These are phyloP conservation scores for Malbranchea zuffiana DNA, from an alignment of 2,329 filamentous ascomycete genomes.

Conservation along the genomic window DNA sequence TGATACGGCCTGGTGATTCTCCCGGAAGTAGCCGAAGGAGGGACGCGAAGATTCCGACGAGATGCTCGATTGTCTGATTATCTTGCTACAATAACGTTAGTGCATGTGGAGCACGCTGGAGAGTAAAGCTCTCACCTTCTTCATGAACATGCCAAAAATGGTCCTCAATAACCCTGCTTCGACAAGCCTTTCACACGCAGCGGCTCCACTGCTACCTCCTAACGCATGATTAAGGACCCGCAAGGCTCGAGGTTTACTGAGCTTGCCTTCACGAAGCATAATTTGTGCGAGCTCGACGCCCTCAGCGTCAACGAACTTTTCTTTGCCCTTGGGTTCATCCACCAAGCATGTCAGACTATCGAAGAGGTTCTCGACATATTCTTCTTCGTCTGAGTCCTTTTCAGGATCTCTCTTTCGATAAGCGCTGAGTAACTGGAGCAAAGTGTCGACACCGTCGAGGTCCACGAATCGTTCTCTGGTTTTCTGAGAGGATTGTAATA, in stretches of 20 bases:
- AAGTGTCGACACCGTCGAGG: conserved; percentile 61
- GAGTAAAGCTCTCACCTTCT: conserved; percentile 41
- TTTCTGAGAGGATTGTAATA: conserved; percentile 62
- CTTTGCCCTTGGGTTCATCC: conserved; percentile 63
- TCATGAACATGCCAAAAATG: conserved; percentile 79
- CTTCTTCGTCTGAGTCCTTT: conserved; percentile 79
- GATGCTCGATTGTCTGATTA: conserved; percentile 58
- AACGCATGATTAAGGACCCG: conserved; percentile 76
- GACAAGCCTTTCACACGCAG: conserved; percentile 65
- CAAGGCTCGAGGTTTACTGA: conserved; percentile 65
- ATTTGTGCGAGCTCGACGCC: conserved; percentile 84
- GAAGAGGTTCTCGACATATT: conserved; percentile 91
- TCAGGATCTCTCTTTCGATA: conserved; percentile 81
- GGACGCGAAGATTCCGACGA: conserved; percentile 74
- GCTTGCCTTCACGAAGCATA: conserved; percentile 81
- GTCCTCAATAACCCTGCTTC: conserved; percentile 77
- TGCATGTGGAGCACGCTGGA: neutral
- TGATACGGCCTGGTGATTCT: conserved; percentile 65
- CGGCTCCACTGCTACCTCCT: conserved; percentile 44
- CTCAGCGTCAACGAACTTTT: conserved; percentile 76
- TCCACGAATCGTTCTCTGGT: conserved; percentile 54
- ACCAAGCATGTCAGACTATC: conserved; percentile 72
- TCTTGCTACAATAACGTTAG: conserved; percentile 42
- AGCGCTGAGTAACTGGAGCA: conserved; percentile 71
- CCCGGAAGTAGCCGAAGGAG: conserved; percentile 70